Conservation (phyloP, 805 yeast species). For the Wickerhamomyces sydowiorum region DNA sequence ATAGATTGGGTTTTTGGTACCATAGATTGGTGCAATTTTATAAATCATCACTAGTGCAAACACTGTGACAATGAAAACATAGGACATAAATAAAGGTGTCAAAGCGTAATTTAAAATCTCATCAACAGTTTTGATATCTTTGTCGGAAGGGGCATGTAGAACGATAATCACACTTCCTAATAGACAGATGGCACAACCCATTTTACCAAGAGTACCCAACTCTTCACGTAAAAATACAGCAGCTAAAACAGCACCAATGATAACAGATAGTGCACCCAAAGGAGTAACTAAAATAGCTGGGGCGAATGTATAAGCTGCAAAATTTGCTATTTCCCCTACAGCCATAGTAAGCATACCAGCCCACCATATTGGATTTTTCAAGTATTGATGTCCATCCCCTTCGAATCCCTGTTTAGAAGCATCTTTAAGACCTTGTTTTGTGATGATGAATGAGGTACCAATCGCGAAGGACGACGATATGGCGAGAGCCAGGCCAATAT, state of each 20-base stretch:
- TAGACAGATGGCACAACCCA: slow-evolving; percentile 90
- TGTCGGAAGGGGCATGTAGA: slow-evolving; percentile 91
- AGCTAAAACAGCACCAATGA: slow-evolving; percentile 88
- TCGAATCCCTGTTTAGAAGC: slow-evolving; percentile 60
- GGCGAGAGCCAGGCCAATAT: slow-evolving; percentile 84
- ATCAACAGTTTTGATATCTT: slow-evolving; percentile 81
- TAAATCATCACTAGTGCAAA: slow-evolving; percentile 78
- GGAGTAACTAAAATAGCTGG: slow-evolving; percentile 93
- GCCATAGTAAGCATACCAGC: slow-evolving; percentile 91
- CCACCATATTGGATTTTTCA: slow-evolving; percentile 90
- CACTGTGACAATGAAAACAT: slow-evolving; percentile 53
- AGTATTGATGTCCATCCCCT: slow-evolving; percentile 72
- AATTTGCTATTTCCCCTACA: slow-evolving; percentile 84
- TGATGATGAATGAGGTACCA: slow-evolving; percentile 84
- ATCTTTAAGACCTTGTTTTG: slow-evolving; percentile 78
- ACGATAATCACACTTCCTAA: slow-evolving; percentile 86
- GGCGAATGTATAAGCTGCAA: slow-evolving; percentile 93
- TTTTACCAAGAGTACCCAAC: slow-evolving; percentile 78
- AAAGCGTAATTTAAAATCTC: slow-evolving; percentile 79
- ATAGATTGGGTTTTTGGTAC: slow-evolving; percentile 78
- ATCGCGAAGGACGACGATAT: slow-evolving; percentile 84
- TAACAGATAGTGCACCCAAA: slow-evolving; percentile 82
- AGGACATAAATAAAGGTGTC: slow-evolving; percentile 69
- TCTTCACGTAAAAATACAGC: slow-evolving; percentile 81
- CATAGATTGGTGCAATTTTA: slow-evolving; percentile 75